Conservation (phyloP, 108 stramenopile species). For the Parmales sp. region DNA sequence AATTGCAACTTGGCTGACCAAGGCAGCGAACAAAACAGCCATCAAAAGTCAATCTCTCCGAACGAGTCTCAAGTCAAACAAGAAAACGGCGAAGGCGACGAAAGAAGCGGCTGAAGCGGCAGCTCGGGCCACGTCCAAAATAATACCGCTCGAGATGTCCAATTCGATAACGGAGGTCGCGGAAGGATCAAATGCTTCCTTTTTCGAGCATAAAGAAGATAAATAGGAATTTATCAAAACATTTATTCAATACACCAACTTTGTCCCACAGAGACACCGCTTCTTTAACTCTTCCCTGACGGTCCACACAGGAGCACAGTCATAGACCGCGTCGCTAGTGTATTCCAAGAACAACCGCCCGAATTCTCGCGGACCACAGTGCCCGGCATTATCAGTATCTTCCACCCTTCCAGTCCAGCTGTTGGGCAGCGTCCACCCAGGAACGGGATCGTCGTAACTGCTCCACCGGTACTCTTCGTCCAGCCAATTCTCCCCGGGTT, state of each 20-base stretch:
- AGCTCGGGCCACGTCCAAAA: too few relatives aligned
- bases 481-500: slow-evolving; percentile 18
- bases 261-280: not conserved
- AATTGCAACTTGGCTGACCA: too few relatives aligned
- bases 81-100: too few relatives aligned
- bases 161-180: too few relatives aligned
- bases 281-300: slow-evolving; percentile 1
- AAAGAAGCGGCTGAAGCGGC: too few relatives aligned
- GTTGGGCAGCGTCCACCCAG: slow-evolving; percentile 31
- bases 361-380: slow-evolving; percentile 23
- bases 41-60: too few relatives aligned
- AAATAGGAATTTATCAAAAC: too few relatives aligned
- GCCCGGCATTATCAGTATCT: slow-evolving; percentile 15
- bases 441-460: slow-evolving; percentile 16
- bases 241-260: not conserved
- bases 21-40: too few relatives aligned
- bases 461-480: slow-evolving; percentile 12
- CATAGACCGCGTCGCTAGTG: slow-evolving; percentile 18
- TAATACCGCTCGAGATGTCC: too few relatives aligned
- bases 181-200: too few relatives aligned
- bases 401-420: slow-evolving; percentile 21
- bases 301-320: slow-evolving; percentile 26
- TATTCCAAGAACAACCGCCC: slow-evolving; percentile 23
- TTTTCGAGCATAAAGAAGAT: too few relatives aligned
- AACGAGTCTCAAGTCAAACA: too few relatives aligned